Evolutionary conservation across 176 grass and related monocot genomes (phyloP), one percentile per base, ranked within the genome.

Genomic region (Zizania latifolia): DNA sequence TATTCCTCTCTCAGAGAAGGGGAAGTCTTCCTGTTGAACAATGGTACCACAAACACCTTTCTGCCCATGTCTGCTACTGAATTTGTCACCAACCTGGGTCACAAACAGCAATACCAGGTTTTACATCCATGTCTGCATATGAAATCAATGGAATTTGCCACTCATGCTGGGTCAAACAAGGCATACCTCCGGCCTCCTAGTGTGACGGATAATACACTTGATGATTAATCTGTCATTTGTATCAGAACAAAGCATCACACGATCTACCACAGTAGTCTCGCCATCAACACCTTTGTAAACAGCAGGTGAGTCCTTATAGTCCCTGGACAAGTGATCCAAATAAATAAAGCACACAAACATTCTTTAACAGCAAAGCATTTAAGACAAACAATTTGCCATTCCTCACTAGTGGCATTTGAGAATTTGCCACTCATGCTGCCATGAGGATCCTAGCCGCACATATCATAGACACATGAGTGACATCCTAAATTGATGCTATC

Each of bases 1-100:
- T 68, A 98, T 88, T 78, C 94, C 94, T 48, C 78, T 85, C 71
- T 98, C 91, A 19, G 91, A 92, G 78, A 98, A 98, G 31, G 94
- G 94, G 40, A 98, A 92, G 79, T 98, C 94, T 70, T 98, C 94
- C 77, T 98, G 94, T 65, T 94, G 89, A 89, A 98, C 83, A 78
- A 98, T 98, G 43, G 86, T 98, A 30, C 91, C 94, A 85, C 94
- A 98, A 80, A 98, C 94, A 75, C 94, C 94, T 80, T 98, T 98
- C 63, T 98, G 94, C 16, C 94, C 94, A 71, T 98, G 94, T 85
- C 94, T 94, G 80, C 94, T 98, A 71, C 94, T 98, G 65, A 98
- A 98, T 83, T 98, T 98, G 60, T 98, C 94, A 77, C 94, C 94
- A 81, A 98, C 78, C 94, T 98, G 58, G 29, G n/a, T 40, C 53